Base-by-base conservation (phyloP, 2,329 filamentous ascomycete genomes). In the Aureobasidium subglaciale region DNA sequence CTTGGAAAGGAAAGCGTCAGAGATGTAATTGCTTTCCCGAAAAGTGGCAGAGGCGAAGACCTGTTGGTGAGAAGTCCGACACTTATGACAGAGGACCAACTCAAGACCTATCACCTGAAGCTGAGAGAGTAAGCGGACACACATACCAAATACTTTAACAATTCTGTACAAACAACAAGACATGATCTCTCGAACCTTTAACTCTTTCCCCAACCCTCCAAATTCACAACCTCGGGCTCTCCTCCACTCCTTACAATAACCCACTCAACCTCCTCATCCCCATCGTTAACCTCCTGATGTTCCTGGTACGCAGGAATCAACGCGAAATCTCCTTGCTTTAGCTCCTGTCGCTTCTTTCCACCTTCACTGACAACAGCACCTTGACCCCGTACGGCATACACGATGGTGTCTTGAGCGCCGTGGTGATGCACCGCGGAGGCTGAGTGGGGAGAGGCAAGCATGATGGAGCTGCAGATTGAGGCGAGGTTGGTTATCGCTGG, bases 21-120 rank as follows among this genome's bases (percentile, higher is more conserved):
- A 58, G 92, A 99, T 73, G 92, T 99, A 1, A 96, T 99, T 70
- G 91, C 91, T 0, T 99, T 99, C 66, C 95, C 93, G 0, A 99
- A 99, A 76, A 91, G 83, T 59, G 90, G 90, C 59, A 90, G 85
- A 68, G 91, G 93, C 0, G 88, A 95, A 66, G 93, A 99, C 72
- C 71, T 83, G 56, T 81, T 95, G 70, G 89, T 95, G 2, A 84
- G 82, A 63, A 88, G 88, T 59, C 93, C 93, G 0, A 84, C 84
- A 49, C 70, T 69, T 60, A 76, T 95, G 60, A 87, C 79, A 0
- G 72, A 81, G 57, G 79, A 81, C 59, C 78, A 81, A 58, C 68
- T 84, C 64, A 68, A 73, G 59, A 81, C 78, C 2, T 86, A 86
- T 73, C 80, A 84, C 65, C 64, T 87, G 55, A 63, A 66, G 57